These are phyloP conservation scores for Pilaira anomala DNA, from an alignment of 192 early-diverging fungal genomes.

Conservation along the genomic window DNA sequence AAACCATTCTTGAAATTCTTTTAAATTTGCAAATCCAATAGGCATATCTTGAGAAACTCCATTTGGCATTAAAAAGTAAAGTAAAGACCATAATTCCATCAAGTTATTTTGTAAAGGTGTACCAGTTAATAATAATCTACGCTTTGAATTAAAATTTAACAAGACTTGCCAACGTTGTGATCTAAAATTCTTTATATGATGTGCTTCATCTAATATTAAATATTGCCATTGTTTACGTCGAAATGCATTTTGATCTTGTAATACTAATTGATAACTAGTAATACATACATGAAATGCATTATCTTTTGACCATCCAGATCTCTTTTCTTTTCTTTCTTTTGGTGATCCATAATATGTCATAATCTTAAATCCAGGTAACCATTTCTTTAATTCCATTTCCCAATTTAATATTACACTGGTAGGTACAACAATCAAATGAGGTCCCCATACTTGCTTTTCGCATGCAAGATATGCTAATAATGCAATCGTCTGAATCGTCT, in stretches of 20 bases:
- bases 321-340: constrained; percentile 60
- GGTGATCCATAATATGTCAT: constrained; percentile 75
- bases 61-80: constrained; percentile 85
- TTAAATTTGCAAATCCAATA: constrained; percentile 76
- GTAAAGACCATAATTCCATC: constrained; percentile 83
- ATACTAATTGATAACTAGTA: constrained; percentile 60
- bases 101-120: constrained; percentile 87
- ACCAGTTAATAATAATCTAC: constrained; percentile 77
- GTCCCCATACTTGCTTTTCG: constrained; percentile 56
- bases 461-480: constrained; percentile 66
- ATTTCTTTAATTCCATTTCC: constrained; percentile 70
- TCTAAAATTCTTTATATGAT: constrained; percentile 75
- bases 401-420: constrained; percentile 76
- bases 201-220: constrained; percentile 65
- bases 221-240: constrained; percentile 66
- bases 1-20: constrained; percentile 87
- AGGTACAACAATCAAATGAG: constrained; percentile 76
- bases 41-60: constrained; percentile 57
- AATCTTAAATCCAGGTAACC: constrained; percentile 70
- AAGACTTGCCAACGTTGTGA: constrained; percentile 75
- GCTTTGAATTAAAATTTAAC: constrained; percentile 61
- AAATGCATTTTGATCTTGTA: constrained; percentile 54
- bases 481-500: constrained; percentile 68
- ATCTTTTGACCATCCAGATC: constrained; percentile 56
- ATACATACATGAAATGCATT: constrained; percentile 64